Evolutionary conservation across 2,329 filamentous ascomycete genomes (phyloP).

Genomic region (Ascomycota sp.): DNA sequence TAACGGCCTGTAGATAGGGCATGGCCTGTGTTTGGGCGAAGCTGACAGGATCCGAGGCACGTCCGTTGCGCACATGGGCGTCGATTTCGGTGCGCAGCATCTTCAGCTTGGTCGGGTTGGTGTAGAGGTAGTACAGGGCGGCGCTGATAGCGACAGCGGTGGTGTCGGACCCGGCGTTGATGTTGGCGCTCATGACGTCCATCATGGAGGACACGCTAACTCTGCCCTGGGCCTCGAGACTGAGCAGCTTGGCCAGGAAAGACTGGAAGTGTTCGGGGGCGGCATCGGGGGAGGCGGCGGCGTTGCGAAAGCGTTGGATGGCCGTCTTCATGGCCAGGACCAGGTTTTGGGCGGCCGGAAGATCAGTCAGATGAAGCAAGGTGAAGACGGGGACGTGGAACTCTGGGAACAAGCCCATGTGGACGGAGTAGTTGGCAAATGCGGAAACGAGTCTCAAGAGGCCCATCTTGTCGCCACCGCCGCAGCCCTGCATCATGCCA

Average conservation of each 20-base stretch:
- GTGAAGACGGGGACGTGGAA: not conserved
- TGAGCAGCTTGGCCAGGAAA: not conserved
- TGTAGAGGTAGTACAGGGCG: conserved; percentile 14
- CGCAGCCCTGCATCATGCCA: not conserved
- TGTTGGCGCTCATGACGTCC: not conserved
- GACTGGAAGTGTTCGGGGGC: not conserved
- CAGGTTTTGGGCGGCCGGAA: not conserved
- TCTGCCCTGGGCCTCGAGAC: not conserved
- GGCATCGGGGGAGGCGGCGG: not conserved
- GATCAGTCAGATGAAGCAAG: not conserved
- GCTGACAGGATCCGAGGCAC: conserved; percentile 9
- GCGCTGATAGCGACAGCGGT: conserved; percentile 1
- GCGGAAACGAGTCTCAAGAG: not conserved
- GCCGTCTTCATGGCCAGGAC: not conserved
- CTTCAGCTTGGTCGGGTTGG: conserved; percentile 20
- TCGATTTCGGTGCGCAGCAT: conserved; percentile 26
- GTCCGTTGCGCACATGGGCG: conserved; percentile 4
- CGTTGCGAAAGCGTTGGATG: not conserved
- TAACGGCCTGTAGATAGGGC: conserved; percentile 24
- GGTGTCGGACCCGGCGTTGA: conserved; percentile 1
- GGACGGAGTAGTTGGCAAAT: not conserved
- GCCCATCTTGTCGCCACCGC: not conserved
- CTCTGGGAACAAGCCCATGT: not conserved
- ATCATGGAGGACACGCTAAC: not conserved
- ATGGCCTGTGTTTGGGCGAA: conserved; percentile 17